phyloP scores from a whole-genome alignment of 2,329 filamentous ascomycete genomes.

The Alternaria angustiovoidea region DNA sequence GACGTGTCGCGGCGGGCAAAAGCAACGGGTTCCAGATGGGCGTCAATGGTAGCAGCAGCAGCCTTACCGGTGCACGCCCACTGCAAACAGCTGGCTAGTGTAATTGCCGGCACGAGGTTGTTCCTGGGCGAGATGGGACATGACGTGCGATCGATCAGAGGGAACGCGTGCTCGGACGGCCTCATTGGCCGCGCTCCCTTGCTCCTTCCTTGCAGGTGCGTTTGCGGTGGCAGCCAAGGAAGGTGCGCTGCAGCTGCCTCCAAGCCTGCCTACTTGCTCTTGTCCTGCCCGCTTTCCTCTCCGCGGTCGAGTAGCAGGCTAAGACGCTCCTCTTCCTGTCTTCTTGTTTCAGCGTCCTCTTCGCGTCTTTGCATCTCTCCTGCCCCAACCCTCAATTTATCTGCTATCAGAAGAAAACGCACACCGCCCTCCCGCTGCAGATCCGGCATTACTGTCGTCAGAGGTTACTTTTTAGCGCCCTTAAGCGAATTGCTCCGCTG shows the following conservation, averaged over 20 bases:
- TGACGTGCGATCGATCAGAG: slow-evolving; percentile 29
- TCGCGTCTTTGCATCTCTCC: not conserved
- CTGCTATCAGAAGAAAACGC: slow-evolving; percentile 10
- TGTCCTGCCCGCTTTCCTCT: slow-evolving; percentile 11
- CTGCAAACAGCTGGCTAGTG: slow-evolving; percentile 36
- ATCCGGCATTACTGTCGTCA: slow-evolving; percentile 33
- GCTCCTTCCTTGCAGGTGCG: slow-evolving; percentile 38
- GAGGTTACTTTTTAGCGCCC: slow-evolving; percentile 43
- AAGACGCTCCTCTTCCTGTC: not conserved
- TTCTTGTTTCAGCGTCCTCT: not conserved
- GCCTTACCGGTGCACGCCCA: slow-evolving; percentile 19
- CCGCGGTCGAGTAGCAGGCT: slow-evolving; percentile 1
- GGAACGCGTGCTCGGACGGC: slow-evolving; percentile 25
- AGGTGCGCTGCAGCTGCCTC: slow-evolving; percentile 16
- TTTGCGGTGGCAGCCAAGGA: slow-evolving; percentile 21
- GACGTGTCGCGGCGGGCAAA: slow-evolving; percentile 5
- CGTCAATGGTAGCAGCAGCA: slow-evolving; percentile 22
- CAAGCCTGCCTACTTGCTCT: slow-evolving; percentile 1
- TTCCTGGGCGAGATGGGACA: slow-evolving; percentile 23
- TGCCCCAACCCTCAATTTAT: not conserved
- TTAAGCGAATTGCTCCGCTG: slow-evolving; percentile 44
- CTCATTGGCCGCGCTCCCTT: slow-evolving; percentile 34
- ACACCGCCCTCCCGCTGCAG: slow-evolving; percentile 20
- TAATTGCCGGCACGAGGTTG: slow-evolving; percentile 25
- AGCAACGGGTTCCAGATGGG: slow-evolving; percentile 21